Conservation (phyloP, 495 filamentous ascomycete species). For the Aspergillus steynii region DNA sequence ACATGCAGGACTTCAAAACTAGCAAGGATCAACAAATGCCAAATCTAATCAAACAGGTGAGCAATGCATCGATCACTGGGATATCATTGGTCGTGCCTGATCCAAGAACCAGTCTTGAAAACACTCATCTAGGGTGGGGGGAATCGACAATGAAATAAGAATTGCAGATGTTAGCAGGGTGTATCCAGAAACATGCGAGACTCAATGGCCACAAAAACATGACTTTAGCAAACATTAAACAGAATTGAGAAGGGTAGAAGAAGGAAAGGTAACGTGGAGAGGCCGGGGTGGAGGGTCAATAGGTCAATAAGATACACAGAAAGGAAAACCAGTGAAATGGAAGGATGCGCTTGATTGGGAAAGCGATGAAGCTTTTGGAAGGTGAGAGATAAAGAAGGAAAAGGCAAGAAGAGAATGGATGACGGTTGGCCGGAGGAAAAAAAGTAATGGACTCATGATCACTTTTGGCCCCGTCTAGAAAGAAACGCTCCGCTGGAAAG, state of each 20-base stretch:
- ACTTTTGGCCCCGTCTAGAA: slow-evolving; percentile 11
- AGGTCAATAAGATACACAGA: slow-evolving; percentile 17
- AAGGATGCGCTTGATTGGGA: neutral
- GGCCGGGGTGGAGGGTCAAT: neutral
- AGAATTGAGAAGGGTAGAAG: neutral
- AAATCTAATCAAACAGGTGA: slow-evolving; percentile 9
- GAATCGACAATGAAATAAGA: neutral
- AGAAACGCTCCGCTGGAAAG: slow-evolving; percentile 4
- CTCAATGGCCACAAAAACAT: neutral
- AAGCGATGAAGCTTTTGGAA: neutral
- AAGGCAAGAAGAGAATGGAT: slow-evolving; percentile 6
- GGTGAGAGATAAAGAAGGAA: slow-evolving; percentile 2
- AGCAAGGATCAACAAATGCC: slow-evolving; percentile 3
- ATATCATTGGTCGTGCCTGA: slow-evolving; percentile 9
- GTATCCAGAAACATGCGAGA: slow-evolving; percentile 12
- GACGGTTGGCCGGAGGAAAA: neutral
- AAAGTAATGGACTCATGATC: slow-evolving; percentile 2
- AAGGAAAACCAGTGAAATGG: slow-evolving; percentile 10
- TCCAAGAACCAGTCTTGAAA: slow-evolving; percentile 16
- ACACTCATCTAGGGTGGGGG: neutral
- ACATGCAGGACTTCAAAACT: neutral
- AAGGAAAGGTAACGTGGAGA: neutral
- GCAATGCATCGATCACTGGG: slow-evolving; percentile 11
- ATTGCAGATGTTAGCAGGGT: slow-evolving; percentile 4
- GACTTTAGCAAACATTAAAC: slow-evolving; percentile 6